Evolutionary conservation across 2,329 filamentous ascomycete species (phyloP), one percentile per base, ranked within the genome.

Genomic region (Chrysoporthe deuterocubensis): DNA sequence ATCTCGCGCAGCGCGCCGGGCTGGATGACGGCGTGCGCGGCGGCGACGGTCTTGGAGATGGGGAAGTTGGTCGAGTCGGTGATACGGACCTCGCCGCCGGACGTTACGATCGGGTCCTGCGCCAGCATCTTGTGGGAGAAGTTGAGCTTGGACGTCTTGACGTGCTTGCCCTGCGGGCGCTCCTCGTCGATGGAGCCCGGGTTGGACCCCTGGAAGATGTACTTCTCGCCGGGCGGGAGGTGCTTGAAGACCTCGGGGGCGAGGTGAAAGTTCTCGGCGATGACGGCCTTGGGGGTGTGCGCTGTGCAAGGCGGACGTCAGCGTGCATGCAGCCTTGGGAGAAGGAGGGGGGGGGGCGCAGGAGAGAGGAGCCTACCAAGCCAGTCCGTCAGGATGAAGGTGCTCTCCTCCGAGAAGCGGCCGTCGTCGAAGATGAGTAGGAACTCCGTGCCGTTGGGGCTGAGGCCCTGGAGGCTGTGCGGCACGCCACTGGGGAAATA

Each of bases 401-500:
- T 93, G 1, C 89, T 91, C 70, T 87, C 85, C 71, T 87, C 85
- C 0, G 84, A 86, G 69, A 87, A 87, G 65, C 75, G 73, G 13
- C 85, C 82, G 61, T 82, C 80, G 69, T 84, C 83, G 52, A 84
- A 84, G 68, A 84, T 80, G 69, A 84, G 77, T 48, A 84, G 77
- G 62, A 83, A 83, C 73, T 84, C 81, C 57, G 81, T 83, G 58
- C 82, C 91, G 58, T 91, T 90, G 37, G 85, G 81, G 56, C 87
- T 84, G 1, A 94, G 80, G 0, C 90, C 92, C 77, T 94, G 92
- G 1, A 94, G 85, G 0, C 90, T 92, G 77, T 94, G 92, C 13
- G 92, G 92, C 44, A 93, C 85, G 7, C 92, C 92, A 13, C 89
- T 88, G 32, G 92, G 92, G 79, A 94, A 94, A 74, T 92, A 94